phyloP scores from a whole-genome alignment of 768 basidiomycete species.

The Kwoniella sp. region DNA sequence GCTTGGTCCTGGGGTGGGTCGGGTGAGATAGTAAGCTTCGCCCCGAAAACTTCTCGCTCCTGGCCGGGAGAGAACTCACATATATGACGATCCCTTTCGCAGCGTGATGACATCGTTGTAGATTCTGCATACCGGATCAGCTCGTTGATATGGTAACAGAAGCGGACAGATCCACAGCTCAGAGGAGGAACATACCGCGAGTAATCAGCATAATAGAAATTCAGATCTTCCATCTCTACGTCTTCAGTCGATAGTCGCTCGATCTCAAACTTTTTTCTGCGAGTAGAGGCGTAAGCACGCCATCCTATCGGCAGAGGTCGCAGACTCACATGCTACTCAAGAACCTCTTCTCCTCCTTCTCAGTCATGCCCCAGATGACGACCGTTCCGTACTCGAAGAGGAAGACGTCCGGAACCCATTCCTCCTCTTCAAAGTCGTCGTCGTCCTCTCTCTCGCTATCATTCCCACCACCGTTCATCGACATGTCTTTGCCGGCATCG shows the following conservation, averaged over 20 bases:
- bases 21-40: no score
- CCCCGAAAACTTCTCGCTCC: neutral
- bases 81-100: constrained; percentile 88
- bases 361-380: constrained; percentile 97
- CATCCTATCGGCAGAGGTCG: neutral
- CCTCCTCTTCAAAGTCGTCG: constrained; percentile 46
- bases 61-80: constrained; percentile 61
- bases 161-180: neutral
- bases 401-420: constrained; percentile 66
- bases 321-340: constrained; percentile 75
- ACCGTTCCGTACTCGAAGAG: constrained; percentile 91
- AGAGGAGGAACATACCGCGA: constrained; percentile 61
- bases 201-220: constrained; percentile 95
- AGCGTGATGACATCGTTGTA: constrained; percentile 95
- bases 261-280: constrained; percentile 87
- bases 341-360: constrained; percentile 83
- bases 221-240: constrained; percentile 92
- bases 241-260: constrained; percentile 80
- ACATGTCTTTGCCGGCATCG: constrained; percentile 16
- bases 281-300: neutral
- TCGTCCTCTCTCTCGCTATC: constrained; percentile 31
- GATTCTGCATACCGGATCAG: constrained; percentile 57
- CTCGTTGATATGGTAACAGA: neutral
- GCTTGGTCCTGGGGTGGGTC: constrained; percentile 69
- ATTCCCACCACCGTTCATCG: constrained; percentile 19